Conservation (phyloP, 73 alveolate species). For the Paramecium sexaurelia region DNA sequence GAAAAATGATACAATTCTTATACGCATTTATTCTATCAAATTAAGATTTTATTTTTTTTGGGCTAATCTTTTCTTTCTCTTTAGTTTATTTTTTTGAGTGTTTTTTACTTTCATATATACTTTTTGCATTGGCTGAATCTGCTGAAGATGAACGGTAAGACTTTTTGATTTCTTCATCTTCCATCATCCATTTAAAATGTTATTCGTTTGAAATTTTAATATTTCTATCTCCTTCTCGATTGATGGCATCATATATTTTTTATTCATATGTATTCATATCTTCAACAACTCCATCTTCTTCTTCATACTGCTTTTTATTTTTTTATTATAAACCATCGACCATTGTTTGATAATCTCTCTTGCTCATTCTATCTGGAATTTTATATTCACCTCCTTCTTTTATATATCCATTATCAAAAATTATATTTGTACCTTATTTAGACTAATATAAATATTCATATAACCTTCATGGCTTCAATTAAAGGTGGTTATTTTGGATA, state of each 20-base stretch:
- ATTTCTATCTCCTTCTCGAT: not conserved
- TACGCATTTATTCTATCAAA: conserved; percentile 51
- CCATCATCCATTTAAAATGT: conserved; percentile 21
- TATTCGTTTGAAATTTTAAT: conserved; percentile 17
- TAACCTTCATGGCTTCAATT: conserved; percentile 46
- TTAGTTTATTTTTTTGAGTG: not conserved
- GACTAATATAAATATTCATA: not conserved
- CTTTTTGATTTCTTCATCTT: conserved; percentile 29
- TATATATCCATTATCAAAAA: conserved; percentile 38
- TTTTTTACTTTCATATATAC: not conserved
- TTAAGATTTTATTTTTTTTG: not conserved
- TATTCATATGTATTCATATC: not conserved
- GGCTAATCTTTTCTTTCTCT: not conserved
- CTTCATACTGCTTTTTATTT: conserved; percentile 8
- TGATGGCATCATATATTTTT: not conserved
- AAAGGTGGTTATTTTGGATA: conserved; percentile 59
- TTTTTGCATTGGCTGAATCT: not conserved
- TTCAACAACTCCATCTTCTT: conserved; percentile 15
- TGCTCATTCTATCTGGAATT: conserved; percentile 1
- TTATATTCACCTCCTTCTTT: conserved; percentile 52
- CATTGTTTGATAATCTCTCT: not conserved
- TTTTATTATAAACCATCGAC: conserved; percentile 17
- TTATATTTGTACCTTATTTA: conserved; percentile 25
- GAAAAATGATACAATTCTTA: not conserved
- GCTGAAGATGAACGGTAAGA: conserved; percentile 10